phyloP scores from a whole-genome alignment of 306 rosid species.

The Quercus alba region DNA sequence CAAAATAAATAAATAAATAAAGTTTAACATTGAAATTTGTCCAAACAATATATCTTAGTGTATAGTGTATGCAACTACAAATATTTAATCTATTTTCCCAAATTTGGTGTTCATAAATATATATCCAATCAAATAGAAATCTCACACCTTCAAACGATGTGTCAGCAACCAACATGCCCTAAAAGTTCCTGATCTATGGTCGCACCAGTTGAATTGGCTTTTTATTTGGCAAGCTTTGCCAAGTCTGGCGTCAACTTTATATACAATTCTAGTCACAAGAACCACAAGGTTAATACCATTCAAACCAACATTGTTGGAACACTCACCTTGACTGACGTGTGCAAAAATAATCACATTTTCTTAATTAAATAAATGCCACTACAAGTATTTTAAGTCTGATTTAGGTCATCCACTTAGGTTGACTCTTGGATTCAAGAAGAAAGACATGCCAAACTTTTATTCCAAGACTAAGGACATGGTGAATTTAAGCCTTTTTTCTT shows the following conservation, averaged over 20 bases:
- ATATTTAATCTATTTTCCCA: too few species aligned
- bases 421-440: constrained; percentile 67
- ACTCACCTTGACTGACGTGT: constrained; percentile 65
- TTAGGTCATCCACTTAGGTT: constrained; percentile 46
- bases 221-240: constrained; percentile 59
- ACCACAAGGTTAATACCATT: constrained; percentile 81
- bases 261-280: constrained; percentile 68
- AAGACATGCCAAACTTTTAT: constrained; percentile 72
- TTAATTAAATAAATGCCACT: constrained; percentile 69
- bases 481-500: too few species aligned
- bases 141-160: too few species aligned
- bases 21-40: too few species aligned
- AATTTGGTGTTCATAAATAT: too few species aligned
- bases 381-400: constrained; percentile 90
- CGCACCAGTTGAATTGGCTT: constrained; percentile 90
- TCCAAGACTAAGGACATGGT: constrained; percentile 88
- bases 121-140: too few species aligned
- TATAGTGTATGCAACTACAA: too few species aligned
- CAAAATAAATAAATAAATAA: too few species aligned
- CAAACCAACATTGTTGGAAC: constrained; percentile 76
- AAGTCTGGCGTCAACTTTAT: constrained; percentile 38
- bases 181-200: constrained; percentile 78
- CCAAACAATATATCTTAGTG: too few species aligned
- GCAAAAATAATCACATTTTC: constrained; percentile 52
- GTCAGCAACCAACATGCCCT: constrained; percentile 16